phyloP scores from a whole-genome alignment of 1,139 yeast species.

The Lodderomyces metapsilosis region DNA sequence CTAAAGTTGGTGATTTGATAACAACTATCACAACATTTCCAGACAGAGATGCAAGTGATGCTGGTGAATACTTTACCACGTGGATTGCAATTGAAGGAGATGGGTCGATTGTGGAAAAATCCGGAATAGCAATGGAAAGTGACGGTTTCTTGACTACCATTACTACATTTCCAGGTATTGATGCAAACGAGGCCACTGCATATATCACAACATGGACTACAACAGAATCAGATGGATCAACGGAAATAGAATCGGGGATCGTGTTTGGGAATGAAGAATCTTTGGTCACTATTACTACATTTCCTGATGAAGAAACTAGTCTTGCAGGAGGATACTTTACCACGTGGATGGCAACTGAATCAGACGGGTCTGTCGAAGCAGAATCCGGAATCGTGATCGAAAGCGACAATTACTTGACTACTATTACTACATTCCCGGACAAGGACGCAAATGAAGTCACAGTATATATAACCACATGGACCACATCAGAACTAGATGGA shows the following conservation, averaged over 20 bases:
- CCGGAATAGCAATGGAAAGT: no score
- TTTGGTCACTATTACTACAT: conserved; percentile 4
- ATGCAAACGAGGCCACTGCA: not conserved
- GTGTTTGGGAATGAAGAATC: conserved; percentile 17
- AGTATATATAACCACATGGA: conserved; percentile 8
- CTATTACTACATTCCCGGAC: no score
- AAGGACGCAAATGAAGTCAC: not conserved
- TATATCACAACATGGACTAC: conserved; percentile 7
- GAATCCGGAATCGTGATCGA: no score
- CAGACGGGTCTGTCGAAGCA: no score
- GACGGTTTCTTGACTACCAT: no score
- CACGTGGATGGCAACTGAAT: conserved; percentile 3
- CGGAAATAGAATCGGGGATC: conserved; percentile 16
- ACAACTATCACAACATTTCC: no score
- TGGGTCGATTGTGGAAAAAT: no score
- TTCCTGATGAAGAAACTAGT: conserved; percentile 1
- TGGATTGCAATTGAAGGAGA: no score
- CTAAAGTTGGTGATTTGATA: no score
- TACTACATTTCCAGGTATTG: no score
- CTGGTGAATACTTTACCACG: no score
- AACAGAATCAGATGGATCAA: conserved; percentile 6
- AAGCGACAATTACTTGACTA: no score
- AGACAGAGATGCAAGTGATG: not conserved
- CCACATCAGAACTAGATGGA: conserved; percentile 7
- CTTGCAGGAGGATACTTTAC: conserved; percentile 4